Evolutionary conservation across 345 rosid genomes (phyloP).

Genomic region (Eucalyptus pauciflora): DNA sequence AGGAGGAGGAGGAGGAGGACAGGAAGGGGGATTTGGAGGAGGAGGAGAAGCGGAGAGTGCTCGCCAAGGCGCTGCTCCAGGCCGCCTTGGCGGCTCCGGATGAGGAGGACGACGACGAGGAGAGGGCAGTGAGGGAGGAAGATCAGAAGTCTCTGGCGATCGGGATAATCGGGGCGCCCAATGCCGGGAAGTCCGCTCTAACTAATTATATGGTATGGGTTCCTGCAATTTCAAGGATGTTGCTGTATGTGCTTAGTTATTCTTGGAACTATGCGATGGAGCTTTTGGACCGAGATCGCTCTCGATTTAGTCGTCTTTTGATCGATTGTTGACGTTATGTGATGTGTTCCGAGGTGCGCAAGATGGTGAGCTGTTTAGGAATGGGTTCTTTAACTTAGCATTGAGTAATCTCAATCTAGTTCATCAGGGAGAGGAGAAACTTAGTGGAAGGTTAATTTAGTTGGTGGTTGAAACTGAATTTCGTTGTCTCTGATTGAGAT

Average conservation of each 20-base stretch:
- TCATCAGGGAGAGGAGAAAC: neutral
- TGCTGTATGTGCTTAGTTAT: neutral
- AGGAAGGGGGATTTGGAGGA: slow-evolving; percentile 13
- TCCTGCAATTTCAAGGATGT: neutral
- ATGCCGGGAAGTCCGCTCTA: slow-evolving; percentile 86
- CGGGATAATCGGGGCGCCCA: slow-evolving; percentile 92
- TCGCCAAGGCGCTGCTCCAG: slow-evolving; percentile 65
- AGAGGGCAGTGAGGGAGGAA: slow-evolving; percentile 52
- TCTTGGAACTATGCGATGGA: neutral
- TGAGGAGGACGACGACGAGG: slow-evolving; percentile 44
- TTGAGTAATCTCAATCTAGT: neutral
- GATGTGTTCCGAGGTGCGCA: neutral
- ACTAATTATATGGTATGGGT: slow-evolving; percentile 75
- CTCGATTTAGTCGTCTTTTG: neutral
- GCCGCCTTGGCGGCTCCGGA: slow-evolving; percentile 64
- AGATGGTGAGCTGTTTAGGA: neutral
- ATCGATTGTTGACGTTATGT: neutral
- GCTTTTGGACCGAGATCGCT: neutral
- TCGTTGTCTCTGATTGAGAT: neutral
- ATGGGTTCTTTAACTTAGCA: neutral
- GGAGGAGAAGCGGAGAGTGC: slow-evolving; percentile 34
- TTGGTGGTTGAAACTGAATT: neutral
- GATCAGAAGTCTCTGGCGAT: slow-evolving; percentile 88
- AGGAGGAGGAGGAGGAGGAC: slow-evolving; percentile 22
- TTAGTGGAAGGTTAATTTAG: neutral